Conservation (phyloP, 73 alveolate genomes). For the Paraurostyla sp. region DNA sequence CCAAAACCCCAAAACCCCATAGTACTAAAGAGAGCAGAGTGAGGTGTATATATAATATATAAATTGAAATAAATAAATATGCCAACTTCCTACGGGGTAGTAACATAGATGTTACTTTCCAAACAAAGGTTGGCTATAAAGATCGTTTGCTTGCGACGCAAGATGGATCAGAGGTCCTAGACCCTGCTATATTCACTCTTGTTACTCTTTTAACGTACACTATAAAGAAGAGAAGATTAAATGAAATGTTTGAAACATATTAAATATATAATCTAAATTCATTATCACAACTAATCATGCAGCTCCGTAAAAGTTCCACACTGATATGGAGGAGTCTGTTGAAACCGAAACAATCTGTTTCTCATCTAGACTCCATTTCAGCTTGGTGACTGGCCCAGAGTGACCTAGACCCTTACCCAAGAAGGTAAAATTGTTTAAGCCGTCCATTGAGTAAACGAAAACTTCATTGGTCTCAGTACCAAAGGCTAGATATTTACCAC, state of each 20-base stretch:
- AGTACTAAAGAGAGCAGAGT: background rate
- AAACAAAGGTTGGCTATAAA: slow-evolving; percentile 30
- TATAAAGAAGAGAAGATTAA: background rate
- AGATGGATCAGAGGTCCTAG: slow-evolving; percentile 52
- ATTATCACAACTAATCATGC: background rate
- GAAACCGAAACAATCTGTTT: slow-evolving; percentile 91
- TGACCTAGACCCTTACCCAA: slow-evolving; percentile 94
- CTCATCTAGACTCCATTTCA: slow-evolving; percentile 96
- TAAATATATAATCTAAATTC: background rate
- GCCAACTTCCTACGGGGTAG: slow-evolving; percentile 52
- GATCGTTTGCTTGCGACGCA: slow-evolving; percentile 46
- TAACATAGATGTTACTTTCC: background rate
- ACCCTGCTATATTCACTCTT: slow-evolving; percentile 39
- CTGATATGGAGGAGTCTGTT: slow-evolving; percentile 91
- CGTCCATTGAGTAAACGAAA: slow-evolving; percentile 73
- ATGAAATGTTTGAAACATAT: background rate
- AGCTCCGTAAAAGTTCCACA: slow-evolving; percentile 92
- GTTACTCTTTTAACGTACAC: slow-evolving; percentile 33
- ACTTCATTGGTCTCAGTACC: slow-evolving; percentile 93
- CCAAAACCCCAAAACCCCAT: slow-evolving; percentile 43
- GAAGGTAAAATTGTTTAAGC: slow-evolving; percentile 71
- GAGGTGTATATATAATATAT: background rate
- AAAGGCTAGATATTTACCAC: slow-evolving; percentile 89
- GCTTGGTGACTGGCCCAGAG: slow-evolving; percentile 89
- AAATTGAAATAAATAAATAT: background rate